These are phyloP conservation scores for Alternaria sp. DNA, from an alignment of 2,329 filamentous ascomycete species.

Conservation along the genomic window DNA sequence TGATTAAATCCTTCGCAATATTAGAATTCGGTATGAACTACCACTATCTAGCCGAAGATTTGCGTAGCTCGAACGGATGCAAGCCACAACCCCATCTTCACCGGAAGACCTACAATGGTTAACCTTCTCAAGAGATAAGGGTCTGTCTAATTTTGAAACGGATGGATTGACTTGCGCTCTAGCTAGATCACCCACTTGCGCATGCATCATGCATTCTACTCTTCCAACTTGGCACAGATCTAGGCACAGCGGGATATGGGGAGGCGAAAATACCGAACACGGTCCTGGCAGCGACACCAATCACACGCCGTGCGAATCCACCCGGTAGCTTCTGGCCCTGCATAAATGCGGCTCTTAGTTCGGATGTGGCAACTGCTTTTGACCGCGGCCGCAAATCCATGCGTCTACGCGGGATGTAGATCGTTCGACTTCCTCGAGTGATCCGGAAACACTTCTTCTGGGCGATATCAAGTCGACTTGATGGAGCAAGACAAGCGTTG, in stretches of 20 bases:
- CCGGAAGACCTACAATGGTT: constrained; percentile 1
- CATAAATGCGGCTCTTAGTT: constrained; percentile 2
- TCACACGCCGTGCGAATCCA: constrained; percentile 4
- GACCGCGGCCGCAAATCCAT: constrained; percentile 11
- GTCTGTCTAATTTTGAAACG: constrained; percentile 1
- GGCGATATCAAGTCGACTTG: constrained; percentile 6
- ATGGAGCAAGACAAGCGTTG: background rate
- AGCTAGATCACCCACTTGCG: background rate
- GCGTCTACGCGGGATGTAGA: background rate
- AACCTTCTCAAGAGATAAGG: background rate
- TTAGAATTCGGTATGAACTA: background rate
- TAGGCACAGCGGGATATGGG: background rate
- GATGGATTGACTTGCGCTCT: background rate
- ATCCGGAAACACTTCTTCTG: constrained; percentile 12
- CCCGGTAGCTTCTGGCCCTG: constrained; percentile 7
- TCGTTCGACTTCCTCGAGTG: background rate
- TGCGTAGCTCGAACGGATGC: background rate
- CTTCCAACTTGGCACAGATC: background rate
- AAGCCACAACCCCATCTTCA: constrained; percentile 8
- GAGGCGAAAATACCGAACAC: background rate
- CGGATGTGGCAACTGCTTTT: constrained; percentile 3
- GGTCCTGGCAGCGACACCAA: constrained; percentile 2
- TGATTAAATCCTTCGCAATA: background rate
- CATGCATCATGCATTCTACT: background rate
- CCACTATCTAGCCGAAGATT: background rate